Evolutionary conservation across 371 early-diverging fungal genomes (phyloP).

Genomic region (Mortierella sp.): DNA sequence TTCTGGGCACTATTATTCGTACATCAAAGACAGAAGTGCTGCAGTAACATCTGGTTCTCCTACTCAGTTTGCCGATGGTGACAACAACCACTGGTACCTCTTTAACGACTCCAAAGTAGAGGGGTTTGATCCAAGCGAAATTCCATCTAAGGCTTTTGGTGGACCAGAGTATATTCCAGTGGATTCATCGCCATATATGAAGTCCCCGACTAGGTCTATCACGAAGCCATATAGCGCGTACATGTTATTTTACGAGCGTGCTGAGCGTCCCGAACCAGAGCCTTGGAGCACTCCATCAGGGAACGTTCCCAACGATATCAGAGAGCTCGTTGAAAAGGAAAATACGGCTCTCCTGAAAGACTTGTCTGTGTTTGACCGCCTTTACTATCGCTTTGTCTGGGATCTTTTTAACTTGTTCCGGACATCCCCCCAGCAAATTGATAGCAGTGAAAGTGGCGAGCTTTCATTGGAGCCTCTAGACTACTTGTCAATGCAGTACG

Average conservation of each 20-base stretch:
- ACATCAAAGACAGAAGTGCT: constrained; percentile 58
- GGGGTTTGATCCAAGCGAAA: constrained; percentile 60
- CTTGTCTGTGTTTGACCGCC: constrained; percentile 50
- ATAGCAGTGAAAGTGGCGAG: background rate
- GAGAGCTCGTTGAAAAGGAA: constrained; percentile 47
- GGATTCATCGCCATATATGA: constrained; percentile 57
- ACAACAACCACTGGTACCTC: constrained; percentile 58
- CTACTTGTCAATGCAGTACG: constrained; percentile 42
- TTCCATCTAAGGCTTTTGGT: constrained; percentile 61
- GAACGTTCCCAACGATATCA: constrained; percentile 49
- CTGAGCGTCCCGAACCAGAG: background rate
- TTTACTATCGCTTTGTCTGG: constrained; percentile 55
- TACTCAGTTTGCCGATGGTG: background rate
- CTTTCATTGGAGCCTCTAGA: constrained; percentile 1
- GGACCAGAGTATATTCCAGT: constrained; percentile 54
- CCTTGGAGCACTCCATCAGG: background rate
- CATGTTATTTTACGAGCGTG: constrained; percentile 65
- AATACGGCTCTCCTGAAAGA: constrained; percentile 47
- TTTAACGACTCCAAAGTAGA: constrained; percentile 67
- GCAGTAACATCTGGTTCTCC: background rate
- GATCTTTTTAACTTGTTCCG: constrained; percentile 39
- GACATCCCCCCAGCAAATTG: background rate
- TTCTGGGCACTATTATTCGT: constrained; percentile 69
- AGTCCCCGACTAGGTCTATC: constrained; percentile 49
- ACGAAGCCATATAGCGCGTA: constrained; percentile 64